Evolutionary conservation across 2,329 filamentous ascomycete genomes (phyloP).

Genomic region (Fusarium aywerte): DNA sequence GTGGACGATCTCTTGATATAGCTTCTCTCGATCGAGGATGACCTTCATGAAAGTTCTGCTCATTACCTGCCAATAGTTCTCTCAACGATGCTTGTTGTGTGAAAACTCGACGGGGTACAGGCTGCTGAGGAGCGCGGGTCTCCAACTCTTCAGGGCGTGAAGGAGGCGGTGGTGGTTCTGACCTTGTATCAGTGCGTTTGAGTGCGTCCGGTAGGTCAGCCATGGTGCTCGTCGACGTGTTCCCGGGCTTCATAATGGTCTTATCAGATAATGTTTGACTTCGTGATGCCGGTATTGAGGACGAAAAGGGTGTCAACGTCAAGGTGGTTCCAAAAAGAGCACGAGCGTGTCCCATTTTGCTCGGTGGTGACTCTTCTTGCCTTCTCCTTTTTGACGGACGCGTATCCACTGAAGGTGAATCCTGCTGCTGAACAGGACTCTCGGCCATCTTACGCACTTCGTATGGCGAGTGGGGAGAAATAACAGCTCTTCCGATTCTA

Average conservation of each 20-base stretch:
- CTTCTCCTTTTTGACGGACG: conserved; percentile 47
- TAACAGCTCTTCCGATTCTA: conserved; percentile 49
- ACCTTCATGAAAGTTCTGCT: conserved; percentile 9
- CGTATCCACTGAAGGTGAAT: conserved; percentile 28
- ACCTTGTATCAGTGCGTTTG: not conserved
- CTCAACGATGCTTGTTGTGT: conserved; percentile 29
- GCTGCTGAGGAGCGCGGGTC: not conserved
- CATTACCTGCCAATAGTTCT: conserved; percentile 31
- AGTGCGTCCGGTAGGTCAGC: not conserved
- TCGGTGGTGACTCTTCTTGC: conserved; percentile 47
- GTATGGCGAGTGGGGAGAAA: conserved; percentile 51
- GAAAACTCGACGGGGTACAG: conserved; percentile 19
- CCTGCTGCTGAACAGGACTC: conserved; percentile 22
- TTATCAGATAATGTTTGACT: conserved; percentile 37
- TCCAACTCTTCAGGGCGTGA: not conserved
- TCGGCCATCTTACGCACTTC: conserved; percentile 46
- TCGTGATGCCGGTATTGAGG: conserved; percentile 25
- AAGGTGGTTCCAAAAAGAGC: conserved; percentile 52
- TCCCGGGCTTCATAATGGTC: conserved; percentile 24
- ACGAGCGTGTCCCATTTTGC: conserved; percentile 50
- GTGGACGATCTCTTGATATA: not conserved
- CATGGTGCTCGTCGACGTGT: not conserved
- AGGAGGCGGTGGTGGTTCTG: conserved; percentile 38
- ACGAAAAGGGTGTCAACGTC: conserved; percentile 45
- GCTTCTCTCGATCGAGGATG: not conserved